Conservation (phyloP, 176 grass and related monocot genomes). For the Lolium perenne region DNA sequence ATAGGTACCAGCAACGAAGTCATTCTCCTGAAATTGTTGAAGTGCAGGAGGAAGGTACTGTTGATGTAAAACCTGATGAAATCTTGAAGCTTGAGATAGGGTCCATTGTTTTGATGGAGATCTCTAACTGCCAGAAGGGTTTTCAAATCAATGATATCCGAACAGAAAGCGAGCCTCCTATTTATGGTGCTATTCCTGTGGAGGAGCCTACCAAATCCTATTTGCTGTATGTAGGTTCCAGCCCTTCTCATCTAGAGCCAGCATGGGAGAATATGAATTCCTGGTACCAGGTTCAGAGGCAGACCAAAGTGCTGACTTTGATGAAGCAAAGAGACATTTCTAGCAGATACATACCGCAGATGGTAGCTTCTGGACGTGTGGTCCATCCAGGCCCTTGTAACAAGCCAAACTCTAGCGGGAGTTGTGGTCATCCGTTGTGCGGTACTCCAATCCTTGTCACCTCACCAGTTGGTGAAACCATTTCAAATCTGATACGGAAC, state of each 20-base stretch:
- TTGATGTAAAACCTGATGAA: slow-evolving; percentile 70
- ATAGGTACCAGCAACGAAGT: slow-evolving; percentile 72
- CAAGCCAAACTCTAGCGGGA: slow-evolving; percentile 65
- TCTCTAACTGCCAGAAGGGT: slow-evolving; percentile 65
- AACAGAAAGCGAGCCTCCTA: slow-evolving; percentile 68
- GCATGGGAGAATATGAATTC: slow-evolving; percentile 97
- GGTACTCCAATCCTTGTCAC: slow-evolving; percentile 86
- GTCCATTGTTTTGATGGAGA: slow-evolving; percentile 83
- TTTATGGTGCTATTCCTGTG: slow-evolving; percentile 72
- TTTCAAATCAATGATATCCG: slow-evolving; percentile 82
- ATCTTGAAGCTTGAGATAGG: slow-evolving; percentile 82
- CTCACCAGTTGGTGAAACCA: slow-evolving; percentile 81
- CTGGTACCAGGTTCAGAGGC: slow-evolving; percentile 95
- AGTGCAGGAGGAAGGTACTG: slow-evolving; percentile 65
- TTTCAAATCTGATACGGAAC: slow-evolving; percentile 83
- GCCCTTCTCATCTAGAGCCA: slow-evolving; percentile 84
- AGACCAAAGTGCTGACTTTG: slow-evolving; percentile 78
- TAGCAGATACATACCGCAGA: slow-evolving; percentile 81
- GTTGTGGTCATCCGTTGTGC: slow-evolving; percentile 85
- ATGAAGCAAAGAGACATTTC: slow-evolving; percentile 93
- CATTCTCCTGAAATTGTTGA: slow-evolving; percentile 96
- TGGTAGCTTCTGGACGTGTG: slow-evolving; percentile 71
- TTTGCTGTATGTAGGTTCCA: slow-evolving; percentile 84
- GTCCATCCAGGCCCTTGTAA: slow-evolving; percentile 79
- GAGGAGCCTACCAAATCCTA: slow-evolving; percentile 67